Base-by-base conservation (phyloP, 352 stramenopile genomes). In the Nothophytophthora sp. region DNA sequence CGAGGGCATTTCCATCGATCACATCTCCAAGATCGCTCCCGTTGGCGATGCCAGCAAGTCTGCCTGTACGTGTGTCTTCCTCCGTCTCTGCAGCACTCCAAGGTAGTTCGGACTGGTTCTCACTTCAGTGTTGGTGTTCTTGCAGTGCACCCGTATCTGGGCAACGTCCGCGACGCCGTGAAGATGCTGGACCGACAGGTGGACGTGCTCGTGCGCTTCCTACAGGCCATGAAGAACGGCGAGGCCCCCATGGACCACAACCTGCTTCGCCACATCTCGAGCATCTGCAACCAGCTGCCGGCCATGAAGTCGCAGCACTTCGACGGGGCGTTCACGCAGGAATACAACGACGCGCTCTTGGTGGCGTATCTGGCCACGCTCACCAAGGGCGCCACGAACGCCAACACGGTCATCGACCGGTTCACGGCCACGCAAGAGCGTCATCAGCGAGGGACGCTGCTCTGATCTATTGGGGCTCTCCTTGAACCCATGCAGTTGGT, bases 21-120 rank as follows among this genome's bases (percentile, higher is more conserved):
- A 95, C 60, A 93, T 96, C 35, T 95, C 86, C 29, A 95, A 96
- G 63, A 87, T 92, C 36, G 76, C 81, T 12, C 80, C 81, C 1
- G 72, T 86, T 39, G 80, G 76, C 20, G 80, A 87, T 55, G 60
- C 72, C 25, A 86, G 55, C 53, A 86, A 82, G 46, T 96, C 79
- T 29, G 88, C 77, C 4, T 62, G 81, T 94, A 79, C 53, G 58
- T 76, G 16, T 24, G 43, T 4, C 8, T 28, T 5, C 13, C 24
- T 2, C 8, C 12, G 20, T 44, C 9, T 51, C 11, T 30, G 10
- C 27, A 42, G 3, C 20, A 19, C 23, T 29, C 27, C 16, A 8
- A 25, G 7, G 9, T 25, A 34, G n/a, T n/a, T 56, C 25, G 39
- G 46, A 16, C 8, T 25, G 16, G 25, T 23, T 51, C 42, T 48